Percentiles rank a stretch among this genome's conserved stretches.
These are phyloP conservation scores for Micractinium sp. DNA, from an alignment of 139 green algal species.

Conservation along the genomic window DNA sequence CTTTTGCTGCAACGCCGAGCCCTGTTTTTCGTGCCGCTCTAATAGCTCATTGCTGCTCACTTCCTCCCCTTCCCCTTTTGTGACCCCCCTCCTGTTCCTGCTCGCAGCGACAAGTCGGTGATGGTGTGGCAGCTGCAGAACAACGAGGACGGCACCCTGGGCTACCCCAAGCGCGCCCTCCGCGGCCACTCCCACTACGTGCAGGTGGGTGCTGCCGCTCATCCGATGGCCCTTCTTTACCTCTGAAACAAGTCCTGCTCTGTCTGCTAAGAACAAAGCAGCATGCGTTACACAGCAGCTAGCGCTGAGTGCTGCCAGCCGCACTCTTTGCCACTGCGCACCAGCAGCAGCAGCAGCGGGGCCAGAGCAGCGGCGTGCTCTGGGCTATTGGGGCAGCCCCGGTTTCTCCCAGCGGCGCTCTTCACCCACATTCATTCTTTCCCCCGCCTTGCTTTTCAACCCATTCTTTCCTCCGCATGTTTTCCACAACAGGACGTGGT, in stretches of 20 bases:
- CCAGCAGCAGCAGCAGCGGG: no score
- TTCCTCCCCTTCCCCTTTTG: neutral
- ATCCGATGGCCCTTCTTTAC: no score
- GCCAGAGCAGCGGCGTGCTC: no score
- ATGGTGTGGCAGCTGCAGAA: conserved; percentile 94
- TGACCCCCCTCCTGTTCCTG: neutral
- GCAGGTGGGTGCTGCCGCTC: no score
- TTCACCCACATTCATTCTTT: no score
- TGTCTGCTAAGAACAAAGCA: no score
- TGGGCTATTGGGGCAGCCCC: no score
- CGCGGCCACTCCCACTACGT: conserved; percentile 95
- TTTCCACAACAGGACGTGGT: conserved; percentile 93
- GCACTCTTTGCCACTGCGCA: no score
- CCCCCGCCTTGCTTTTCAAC: neutral
- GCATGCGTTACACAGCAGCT: no score
- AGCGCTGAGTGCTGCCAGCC: no score
- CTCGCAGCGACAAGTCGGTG: conserved; percentile 95
- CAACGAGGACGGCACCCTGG: conserved; percentile 83
- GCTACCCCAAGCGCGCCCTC: conserved; percentile 79
- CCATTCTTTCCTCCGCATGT: neutral
- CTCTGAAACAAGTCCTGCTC: neutral
- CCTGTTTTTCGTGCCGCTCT: neutral
- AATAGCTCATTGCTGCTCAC: neutral
- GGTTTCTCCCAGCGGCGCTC: no score
- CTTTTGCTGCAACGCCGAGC: neutral